These are phyloP conservation scores for Alnus glutinosa DNA, from an alignment of 306 rosid species.

Conservation along the genomic window DNA sequence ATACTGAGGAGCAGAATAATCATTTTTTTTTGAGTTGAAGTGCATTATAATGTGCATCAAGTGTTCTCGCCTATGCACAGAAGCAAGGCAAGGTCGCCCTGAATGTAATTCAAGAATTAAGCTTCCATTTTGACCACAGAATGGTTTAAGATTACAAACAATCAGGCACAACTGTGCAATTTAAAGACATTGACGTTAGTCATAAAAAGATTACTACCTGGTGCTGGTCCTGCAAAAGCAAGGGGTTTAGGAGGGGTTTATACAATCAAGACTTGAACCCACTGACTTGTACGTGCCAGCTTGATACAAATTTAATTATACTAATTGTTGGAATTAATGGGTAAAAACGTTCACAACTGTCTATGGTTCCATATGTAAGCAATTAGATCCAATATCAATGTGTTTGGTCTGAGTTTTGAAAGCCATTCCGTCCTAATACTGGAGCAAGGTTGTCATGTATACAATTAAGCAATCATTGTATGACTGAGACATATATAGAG, in stretches of 20 bases:
- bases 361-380: background rate
- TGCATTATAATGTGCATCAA: background rate
- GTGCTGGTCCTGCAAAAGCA: background rate
- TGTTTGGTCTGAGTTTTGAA: background rate
- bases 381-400: background rate
- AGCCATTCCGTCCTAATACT: background rate
- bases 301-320: background rate
- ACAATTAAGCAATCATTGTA: background rate
- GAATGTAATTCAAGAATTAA: background rate
- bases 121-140: background rate
- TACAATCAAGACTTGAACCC: background rate
- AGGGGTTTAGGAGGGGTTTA: background rate
- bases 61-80: background rate
- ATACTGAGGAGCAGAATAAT: background rate
- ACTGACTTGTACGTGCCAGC: background rate
- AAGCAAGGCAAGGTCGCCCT: background rate
- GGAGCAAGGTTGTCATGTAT: background rate
- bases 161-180: background rate
- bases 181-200: background rate
- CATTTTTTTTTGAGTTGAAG: background rate
- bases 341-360: background rate
- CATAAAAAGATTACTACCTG: background rate
- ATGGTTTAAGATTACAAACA: background rate
- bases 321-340: background rate
- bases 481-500: background rate